Base-by-base conservation (phyloP, 441 rosid genomes). In the Bocquillonia castaneifolia region DNA sequence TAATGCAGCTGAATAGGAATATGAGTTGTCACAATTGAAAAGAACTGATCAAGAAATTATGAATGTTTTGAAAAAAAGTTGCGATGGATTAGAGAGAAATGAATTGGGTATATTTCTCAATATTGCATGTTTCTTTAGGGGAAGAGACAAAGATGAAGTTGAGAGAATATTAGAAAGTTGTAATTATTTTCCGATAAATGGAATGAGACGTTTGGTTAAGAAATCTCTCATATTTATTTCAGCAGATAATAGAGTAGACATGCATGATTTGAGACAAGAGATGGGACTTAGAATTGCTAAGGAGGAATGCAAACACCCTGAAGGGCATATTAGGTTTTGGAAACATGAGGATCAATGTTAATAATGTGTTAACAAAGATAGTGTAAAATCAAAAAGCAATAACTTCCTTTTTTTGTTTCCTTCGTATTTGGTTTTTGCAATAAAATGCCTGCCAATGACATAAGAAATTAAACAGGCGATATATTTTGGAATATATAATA, bases 221-320 rank as follows among this genome's bases (percentile, higher is more conserved):
- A 68, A 45, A 37, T 58, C 45, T 3, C 66, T 68, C 29, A 10
- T 68, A 13, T 20, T 45, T 26, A 10, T 45, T 59, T 9, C 28
- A 14, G 0, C 26, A 0, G 28, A 58, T 8, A 20, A 47, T 0
- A 34, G 7, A 40, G 8, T 83, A 3, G 29, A 55, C 74, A 78
- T 85, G 78, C 87, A 85, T 61, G 74, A 77, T 45, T 69, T 83
- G 70, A 23, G 72, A 54, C 72, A 73, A 65, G 75, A 78, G 56
- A 74, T 79, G 79, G 82, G 84, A 20, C 14, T 56, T 67, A 54
- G 76, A 2, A 64, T 82, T 62, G 78, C 74, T 14, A 64, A 48
- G 10, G 20, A 34, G 58, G 70, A 72, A 71, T 20, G 51, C 13
- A 3, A 20, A 5, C 53, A 56, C 0, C 66, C 71, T 36, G 69